Evolutionary conservation across 2,329 filamentous ascomycete species (phyloP).

Genomic region (Diaporthe amygdali): DNA sequence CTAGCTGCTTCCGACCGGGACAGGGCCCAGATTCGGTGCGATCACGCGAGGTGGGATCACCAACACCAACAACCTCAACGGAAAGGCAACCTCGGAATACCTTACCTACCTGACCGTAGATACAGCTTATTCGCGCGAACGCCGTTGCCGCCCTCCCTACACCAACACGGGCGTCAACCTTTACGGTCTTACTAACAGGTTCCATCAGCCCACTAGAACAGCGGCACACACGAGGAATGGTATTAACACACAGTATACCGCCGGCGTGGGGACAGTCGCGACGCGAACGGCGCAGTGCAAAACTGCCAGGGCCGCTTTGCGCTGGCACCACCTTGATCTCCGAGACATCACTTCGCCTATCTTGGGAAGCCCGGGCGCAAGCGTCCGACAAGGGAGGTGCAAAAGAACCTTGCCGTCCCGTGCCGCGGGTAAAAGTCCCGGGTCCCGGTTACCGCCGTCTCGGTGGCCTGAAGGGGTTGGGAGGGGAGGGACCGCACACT

Average conservation of each 20-base stretch:
- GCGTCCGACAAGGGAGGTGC: not conserved
- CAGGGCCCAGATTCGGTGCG: not conserved
- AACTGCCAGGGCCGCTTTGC: not conserved
- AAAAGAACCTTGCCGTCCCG: conserved; percentile 5
- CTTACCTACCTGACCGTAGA: not conserved
- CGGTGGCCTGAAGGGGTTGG: not conserved
- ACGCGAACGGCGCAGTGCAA: not conserved
- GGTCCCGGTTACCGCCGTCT: not conserved
- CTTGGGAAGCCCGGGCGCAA: not conserved
- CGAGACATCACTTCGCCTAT: not conserved
- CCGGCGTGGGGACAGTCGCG: not conserved
- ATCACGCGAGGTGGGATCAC: conserved; percentile 1
- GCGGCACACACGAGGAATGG: not conserved
- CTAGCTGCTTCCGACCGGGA: not conserved
- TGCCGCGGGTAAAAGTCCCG: not conserved
- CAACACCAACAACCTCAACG: conserved; percentile 7
- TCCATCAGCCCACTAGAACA: not conserved
- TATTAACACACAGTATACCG: no score
- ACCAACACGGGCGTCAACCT: not conserved
- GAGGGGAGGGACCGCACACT: not conserved
- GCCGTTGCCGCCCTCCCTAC: not conserved
- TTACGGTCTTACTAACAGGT: no score
- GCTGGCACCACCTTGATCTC: not conserved
- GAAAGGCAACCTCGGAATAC: not conserved
- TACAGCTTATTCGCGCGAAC: not conserved